Base-by-base conservation (phyloP, 2,329 filamentous ascomycete species). In the Epichloe gansuensis region DNA sequence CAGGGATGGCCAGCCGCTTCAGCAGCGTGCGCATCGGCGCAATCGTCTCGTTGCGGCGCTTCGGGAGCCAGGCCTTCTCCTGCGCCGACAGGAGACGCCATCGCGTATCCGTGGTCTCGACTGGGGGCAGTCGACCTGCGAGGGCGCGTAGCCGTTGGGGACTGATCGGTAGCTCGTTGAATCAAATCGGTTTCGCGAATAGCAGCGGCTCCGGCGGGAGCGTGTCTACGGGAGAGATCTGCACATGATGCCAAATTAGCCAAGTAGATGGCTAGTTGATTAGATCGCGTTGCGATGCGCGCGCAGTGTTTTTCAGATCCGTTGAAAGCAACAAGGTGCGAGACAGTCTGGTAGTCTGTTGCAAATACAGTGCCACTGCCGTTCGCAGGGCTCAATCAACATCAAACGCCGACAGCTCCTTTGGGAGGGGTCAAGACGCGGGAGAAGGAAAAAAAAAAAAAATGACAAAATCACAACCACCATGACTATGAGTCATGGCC, bases 21-120 rank as follows among this genome's bases (percentile, higher is more conserved):
- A 97, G 75, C 58, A 95, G 82, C 17, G 85, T 76, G 52, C 76
- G 79, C 77, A 96, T 84, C n/a, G 88, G 82, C 9, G 80, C 69
- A 17, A 91, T 70, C 0, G 89, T 94, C 57, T 84, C 83, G 55
- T 81, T 80, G 57, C 89, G 80, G 54, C 91, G 80, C 55, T 74
- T 75, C 49, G 80, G 64, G 13, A 95, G 74, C 89, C 91, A 96
- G 63, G 77, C 71, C 41, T 74, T 76, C 71, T 96, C 91, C 52
- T 84, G 74, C 15, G 73, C 60, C 3, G 88, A 91, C 9, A 95
- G 69, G 25, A 43, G 37, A 59, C 57, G 28, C 69, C 67, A 46
- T 86, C 87, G 59, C 90, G 82, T 52, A 95, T 80, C 1, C 72
- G 75, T 1, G 91, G 90, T 45, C 80, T 76, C n/a, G 72, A 73